Percentiles rank a stretch among this genome's conserved stretches.
phyloP scores from a whole-genome alignment of 202 grass and related monocot genomes.

The Hordeum pubiflorum region DNA sequence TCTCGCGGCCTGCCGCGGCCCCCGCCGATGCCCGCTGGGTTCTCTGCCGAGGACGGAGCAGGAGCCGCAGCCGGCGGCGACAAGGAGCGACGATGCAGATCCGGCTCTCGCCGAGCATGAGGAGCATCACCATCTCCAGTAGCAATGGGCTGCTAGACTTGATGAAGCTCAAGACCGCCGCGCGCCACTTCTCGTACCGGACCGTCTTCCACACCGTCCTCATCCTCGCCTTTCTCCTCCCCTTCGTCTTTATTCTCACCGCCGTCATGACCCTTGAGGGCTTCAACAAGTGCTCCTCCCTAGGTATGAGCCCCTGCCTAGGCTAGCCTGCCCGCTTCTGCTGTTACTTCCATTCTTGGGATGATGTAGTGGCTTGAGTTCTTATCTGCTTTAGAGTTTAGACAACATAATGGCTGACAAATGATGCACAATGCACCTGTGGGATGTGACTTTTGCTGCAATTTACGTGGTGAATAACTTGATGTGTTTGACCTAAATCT shows the following conservation, averaged over 20 bases:
- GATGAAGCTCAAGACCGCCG: conserved; percentile 87
- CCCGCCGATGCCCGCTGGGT: conserved; percentile 1
- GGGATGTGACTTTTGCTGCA: background rate
- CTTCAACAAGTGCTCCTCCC: conserved; percentile 96
- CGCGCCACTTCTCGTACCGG: conserved; percentile 90
- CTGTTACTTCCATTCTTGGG: background rate
- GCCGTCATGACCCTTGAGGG: conserved; percentile 87
- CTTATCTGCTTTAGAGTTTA: background rate
- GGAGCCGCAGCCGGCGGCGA: conserved; percentile 23
- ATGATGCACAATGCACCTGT: background rate
- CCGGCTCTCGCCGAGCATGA: conserved; percentile 97
- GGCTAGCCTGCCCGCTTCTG: background rate
- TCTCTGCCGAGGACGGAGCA: background rate
- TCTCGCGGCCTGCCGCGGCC: background rate
- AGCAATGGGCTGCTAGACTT: conserved; percentile 89
- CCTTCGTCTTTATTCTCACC: conserved; percentile 93
- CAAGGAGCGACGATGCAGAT: conserved; percentile 77
- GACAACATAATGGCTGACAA: background rate
- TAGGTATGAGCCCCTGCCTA: conserved; percentile 34
- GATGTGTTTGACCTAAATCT: background rate
- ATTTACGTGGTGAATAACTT: background rate
- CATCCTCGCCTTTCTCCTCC: conserved; percentile 87
- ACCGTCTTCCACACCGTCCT: conserved; percentile 96
- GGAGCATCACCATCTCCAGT: conserved; percentile 97
- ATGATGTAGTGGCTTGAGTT: background rate